Evolutionary conservation across 768 basidiomycete species (phyloP).

Genomic region (Pisolithus microcarpus): DNA sequence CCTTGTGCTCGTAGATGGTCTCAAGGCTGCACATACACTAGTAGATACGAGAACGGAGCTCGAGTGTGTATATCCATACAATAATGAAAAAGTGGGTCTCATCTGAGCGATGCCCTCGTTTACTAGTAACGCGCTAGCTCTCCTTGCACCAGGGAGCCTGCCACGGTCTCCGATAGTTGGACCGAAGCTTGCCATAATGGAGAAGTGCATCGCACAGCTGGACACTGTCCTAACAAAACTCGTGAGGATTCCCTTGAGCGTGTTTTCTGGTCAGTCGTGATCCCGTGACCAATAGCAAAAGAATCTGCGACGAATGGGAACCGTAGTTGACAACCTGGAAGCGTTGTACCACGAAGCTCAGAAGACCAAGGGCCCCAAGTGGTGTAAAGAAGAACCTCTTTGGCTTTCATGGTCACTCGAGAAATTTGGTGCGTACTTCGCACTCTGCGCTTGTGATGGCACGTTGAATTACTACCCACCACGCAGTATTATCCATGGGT

Average conservation of each 20-base stretch:
- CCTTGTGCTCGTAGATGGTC: constrained; percentile 69
- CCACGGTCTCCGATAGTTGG: constrained; percentile 56
- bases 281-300: constrained; percentile 43
- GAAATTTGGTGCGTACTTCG: constrained; percentile 53
- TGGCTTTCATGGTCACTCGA: constrained; percentile 82
- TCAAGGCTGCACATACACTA: constrained; percentile 64
- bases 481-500: background rate
- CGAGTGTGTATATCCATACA: constrained; percentile 51
- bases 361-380: constrained; percentile 63
- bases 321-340: constrained; percentile 59
- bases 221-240: constrained; percentile 55
- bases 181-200: constrained; percentile 63
- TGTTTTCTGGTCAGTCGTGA: background rate
- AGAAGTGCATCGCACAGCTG: constrained; percentile 52
- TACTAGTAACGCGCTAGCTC: constrained; percentile 55
- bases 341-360: constrained; percentile 58
- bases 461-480: no score
- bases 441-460: background rate
- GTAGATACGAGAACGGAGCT: constrained; percentile 79
- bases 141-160: constrained; percentile 42
- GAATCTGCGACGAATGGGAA: constrained; percentile 60
- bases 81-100: background rate
- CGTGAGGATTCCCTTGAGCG: constrained; percentile 36
- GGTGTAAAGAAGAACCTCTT: constrained; percentile 64
- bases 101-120: background rate